These are phyloP conservation scores for Gleditsia sinensis DNA, from an alignment of 306 rosid genomes.

Conservation along the genomic window DNA sequence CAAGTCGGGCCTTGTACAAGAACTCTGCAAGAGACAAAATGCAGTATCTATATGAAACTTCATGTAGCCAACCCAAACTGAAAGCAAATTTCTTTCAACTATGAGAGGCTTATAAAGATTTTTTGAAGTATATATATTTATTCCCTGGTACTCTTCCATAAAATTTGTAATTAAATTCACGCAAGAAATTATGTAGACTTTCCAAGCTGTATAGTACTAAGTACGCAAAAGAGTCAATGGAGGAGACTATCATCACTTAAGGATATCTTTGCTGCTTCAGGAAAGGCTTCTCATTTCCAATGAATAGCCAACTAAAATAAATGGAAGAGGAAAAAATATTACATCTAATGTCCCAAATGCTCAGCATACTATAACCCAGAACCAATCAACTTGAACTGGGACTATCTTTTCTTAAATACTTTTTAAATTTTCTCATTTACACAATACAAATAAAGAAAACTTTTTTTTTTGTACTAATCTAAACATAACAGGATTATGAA, in stretches of 20 bases:
- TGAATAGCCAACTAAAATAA: conserved; percentile 1
- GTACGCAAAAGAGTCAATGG: conserved; percentile 1
- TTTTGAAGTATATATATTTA: background rate
- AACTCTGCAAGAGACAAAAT: conserved; percentile 75
- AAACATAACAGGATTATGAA: background rate
- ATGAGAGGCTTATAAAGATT: background rate
- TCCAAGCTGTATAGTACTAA: background rate
- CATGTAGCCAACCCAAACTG: conserved; percentile 36
- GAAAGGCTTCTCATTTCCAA: background rate
- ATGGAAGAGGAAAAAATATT: background rate
- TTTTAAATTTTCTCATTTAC: conserved; percentile 1
- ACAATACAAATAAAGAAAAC: background rate
- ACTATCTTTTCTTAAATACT: conserved; percentile 11
- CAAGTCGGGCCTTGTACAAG: conserved; percentile 87
- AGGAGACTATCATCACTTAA: background rate
- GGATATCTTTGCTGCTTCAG: background rate
- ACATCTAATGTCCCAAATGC: background rate
- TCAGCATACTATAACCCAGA: background rate
- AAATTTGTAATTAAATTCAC: conserved; percentile 11
- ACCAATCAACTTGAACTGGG: background rate
- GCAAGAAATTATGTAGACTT: background rate
- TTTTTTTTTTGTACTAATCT: background rate
- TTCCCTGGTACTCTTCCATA: background rate
- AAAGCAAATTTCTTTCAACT: conserved; percentile 35
- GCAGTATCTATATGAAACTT: conserved; percentile 36